These are phyloP conservation scores for Aspergillus proliferans DNA, from an alignment of 2,329 filamentous ascomycete genomes.

Conservation along the genomic window DNA sequence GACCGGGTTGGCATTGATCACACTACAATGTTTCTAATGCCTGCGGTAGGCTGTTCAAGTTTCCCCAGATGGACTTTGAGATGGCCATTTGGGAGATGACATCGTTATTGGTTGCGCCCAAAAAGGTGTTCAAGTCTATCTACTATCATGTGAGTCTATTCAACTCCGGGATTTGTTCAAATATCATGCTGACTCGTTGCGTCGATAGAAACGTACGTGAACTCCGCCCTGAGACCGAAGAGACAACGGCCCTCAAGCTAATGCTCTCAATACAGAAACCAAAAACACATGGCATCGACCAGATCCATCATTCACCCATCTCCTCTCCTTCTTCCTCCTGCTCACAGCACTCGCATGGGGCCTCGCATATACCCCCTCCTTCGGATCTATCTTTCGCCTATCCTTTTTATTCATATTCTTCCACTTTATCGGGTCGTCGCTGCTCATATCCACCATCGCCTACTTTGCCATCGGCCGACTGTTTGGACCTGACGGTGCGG, in stretches of 20 bases:
- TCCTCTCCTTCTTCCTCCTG: conserved; percentile 60
- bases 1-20: not conserved
- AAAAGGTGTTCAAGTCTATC: conserved; percentile 65
- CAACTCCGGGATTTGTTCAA: not conserved
- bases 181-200: not conserved
- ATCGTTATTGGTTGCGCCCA: conserved; percentile 60
- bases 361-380: conserved; percentile 46
- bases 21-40: conserved; percentile 7
- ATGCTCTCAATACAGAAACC: conserved; percentile 46
- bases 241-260: not conserved
- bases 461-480: conserved; percentile 59
- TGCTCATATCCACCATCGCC: conserved; percentile 55
- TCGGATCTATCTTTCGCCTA: conserved; percentile 43
- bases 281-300: conserved; percentile 66
- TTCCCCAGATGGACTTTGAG: conserved; percentile 68
- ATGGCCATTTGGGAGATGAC: conserved; percentile 70
- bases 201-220: conserved; percentile 35
- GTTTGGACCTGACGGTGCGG: conserved; percentile 50
- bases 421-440: conserved; percentile 57
- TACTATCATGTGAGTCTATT: conserved; percentile 57
- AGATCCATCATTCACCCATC: conserved; percentile 64
- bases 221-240: not conserved
- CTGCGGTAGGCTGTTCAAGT: conserved; percentile 56
- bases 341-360: conserved; percentile 54
- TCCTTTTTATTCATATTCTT: conserved; percentile 46